These are phyloP conservation scores for Leccinum solheimii DNA, from an alignment of 1,284 basidiomycete genomes.

Conservation along the genomic window DNA sequence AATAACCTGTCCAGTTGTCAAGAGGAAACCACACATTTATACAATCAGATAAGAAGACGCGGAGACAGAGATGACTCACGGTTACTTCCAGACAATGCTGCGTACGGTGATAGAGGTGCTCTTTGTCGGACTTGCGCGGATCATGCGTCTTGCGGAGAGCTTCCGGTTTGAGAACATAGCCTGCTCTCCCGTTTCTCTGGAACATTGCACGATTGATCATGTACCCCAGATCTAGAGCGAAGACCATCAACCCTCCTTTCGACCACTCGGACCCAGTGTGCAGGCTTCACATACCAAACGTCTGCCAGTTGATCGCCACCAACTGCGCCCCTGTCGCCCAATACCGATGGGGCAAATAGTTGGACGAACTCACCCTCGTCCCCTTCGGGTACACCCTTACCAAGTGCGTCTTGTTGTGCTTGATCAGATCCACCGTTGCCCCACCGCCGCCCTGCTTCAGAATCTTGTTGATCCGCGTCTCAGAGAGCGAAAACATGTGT, in stretches of 20 bases:
- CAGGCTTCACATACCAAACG: conserved; percentile 62
- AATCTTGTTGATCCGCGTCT: conserved; percentile 75
- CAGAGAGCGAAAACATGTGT: conserved; percentile 93
- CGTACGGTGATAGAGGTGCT: conserved; percentile 54
- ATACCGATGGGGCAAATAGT: conserved; percentile 87
- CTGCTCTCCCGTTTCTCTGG: conserved; percentile 78
- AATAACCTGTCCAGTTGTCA: conserved; percentile 56
- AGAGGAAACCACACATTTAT: conserved; percentile 6
- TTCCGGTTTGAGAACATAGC: conserved; percentile 90
- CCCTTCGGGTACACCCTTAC: conserved; percentile 92
- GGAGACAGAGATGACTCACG: conserved; percentile 35
- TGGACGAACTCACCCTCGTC: conserved; percentile 78
- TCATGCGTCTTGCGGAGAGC: conserved; percentile 66
- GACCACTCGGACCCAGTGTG: too few relatives aligned
- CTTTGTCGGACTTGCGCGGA: conserved; percentile 59
- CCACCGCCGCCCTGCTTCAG: conserved; percentile 53
- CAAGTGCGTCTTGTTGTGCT: conserved; percentile 86
- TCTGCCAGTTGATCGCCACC: conserved; percentile 99
- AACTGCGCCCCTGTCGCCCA: conserved; percentile 92
- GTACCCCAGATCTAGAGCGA: conserved; percentile 70
- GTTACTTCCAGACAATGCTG: conserved; percentile 68
- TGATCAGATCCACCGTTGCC: conserved; percentile 64
- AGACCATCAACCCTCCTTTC: background rate
- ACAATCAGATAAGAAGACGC: background rate
- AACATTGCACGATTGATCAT: conserved; percentile 97